These are phyloP conservation scores for Corymbia maculata DNA, from an alignment of 345 rosid genomes.

Conservation along the genomic window DNA sequence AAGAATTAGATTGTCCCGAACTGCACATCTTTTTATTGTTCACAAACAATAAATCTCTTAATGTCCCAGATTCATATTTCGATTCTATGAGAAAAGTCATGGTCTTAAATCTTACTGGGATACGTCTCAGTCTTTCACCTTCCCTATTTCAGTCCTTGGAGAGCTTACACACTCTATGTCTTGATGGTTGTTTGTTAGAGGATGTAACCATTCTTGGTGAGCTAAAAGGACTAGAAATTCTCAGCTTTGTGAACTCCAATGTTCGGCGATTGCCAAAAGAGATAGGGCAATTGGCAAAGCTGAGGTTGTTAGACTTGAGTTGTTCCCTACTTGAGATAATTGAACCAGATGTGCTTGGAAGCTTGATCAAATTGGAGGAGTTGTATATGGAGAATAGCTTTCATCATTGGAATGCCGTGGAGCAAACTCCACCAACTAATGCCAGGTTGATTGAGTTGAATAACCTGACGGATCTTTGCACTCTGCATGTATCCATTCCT, in stretches of 20 bases:
- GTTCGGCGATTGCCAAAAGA: neutral
- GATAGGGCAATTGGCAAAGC: neutral
- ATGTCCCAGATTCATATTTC: neutral
- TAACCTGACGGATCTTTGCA: neutral
- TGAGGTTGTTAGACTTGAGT: neutral
- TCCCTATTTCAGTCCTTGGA: neutral
- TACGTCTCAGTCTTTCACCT: neutral
- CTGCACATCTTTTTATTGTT: neutral
- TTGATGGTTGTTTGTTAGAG: neutral
- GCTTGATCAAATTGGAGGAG: neutral
- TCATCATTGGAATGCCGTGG: neutral
- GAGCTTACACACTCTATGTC: neutral
- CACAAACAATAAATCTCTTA: neutral
- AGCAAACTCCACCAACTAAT: neutral
- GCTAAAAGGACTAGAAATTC: neutral
- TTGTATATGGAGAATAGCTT: neutral
- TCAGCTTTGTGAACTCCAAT: neutral
- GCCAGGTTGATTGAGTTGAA: neutral
- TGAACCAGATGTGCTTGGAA: neutral
- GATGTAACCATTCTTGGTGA: neutral
- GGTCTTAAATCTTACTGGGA: neutral
- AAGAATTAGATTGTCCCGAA: neutral
- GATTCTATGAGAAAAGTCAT: neutral
- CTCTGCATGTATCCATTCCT: neutral
- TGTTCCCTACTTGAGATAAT: neutral